Evolutionary conservation across 176 grass and related monocot genomes (phyloP), one percentile per base, ranked within the genome.

Genomic region (Cymbopogon citratus): DNA sequence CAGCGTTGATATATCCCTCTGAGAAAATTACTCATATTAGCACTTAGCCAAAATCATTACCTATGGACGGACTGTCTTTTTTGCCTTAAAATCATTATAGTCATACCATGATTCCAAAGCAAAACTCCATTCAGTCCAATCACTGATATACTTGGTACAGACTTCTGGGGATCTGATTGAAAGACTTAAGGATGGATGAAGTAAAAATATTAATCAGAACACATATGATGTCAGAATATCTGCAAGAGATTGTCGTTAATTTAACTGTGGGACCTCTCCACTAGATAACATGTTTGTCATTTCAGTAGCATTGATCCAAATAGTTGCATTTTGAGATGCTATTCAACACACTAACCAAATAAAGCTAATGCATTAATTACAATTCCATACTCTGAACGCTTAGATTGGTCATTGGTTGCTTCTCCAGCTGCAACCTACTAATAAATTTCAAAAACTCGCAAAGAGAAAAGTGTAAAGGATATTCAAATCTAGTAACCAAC

Each of bases 31-130:
- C 16, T 73, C 74, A 63, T 51, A 12, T 78, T 59, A 85, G 25
- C 1, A 93, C 74, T 80, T 36, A 36, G 12, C 1, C 75, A 81
- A 43, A 81, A 56, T 7, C 9, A 24, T 44, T 23, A 36, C 25
- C 69, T 35, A 86, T 26, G 8, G 21, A 72, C 66, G 61, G 12
- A 85, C 45, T 39, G 7, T 45, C n/a, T 69, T 28, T 48, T 29
- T n/a, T 15, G 12, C 66, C n/a, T 40, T 51, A 84, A 73, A 4
- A 35, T 10, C 52, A 35, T 10, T 57, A 34, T 87, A 57, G 56
- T 11, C 77, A 54, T 98, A 98, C 96, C 96, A 88, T 95, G 85
- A 93, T 93, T 76, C 87, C 92, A 98, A 41, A 98, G 63, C 89
- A 95, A 81, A 73, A 94, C 76, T 81, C 92, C 95, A 84, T 94